phyloP scores from a whole-genome alignment of 306 rosid species.

The Neltuma alba region DNA sequence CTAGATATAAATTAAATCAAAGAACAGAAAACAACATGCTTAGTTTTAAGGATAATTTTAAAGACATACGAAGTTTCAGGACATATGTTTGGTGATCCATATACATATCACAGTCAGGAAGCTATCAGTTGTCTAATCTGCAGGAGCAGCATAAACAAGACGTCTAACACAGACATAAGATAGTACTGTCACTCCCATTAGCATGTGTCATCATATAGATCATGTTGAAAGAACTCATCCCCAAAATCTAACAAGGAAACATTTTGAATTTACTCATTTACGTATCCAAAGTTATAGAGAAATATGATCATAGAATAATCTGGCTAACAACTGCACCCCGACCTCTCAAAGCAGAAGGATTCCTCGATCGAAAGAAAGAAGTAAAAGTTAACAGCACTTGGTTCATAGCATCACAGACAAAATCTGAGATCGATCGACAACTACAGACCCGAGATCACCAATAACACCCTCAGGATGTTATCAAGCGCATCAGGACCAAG shows the following conservation, averaged over 20 bases:
- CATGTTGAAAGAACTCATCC: background rate
- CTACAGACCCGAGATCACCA: background rate
- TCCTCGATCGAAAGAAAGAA: background rate
- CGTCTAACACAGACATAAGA: conserved; percentile 6
- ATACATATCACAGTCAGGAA: background rate
- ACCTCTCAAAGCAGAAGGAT: background rate
- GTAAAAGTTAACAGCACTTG: background rate
- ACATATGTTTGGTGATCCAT: background rate
- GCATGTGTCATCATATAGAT: background rate
- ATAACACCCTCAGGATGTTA: background rate
- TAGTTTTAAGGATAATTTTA: background rate
- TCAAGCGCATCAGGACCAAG: background rate
- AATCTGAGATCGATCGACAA: background rate
- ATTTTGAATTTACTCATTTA: background rate
- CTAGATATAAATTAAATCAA: background rate
- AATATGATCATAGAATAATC: background rate
- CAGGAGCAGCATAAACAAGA: background rate
- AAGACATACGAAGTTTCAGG: background rate
- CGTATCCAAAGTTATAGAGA: background rate
- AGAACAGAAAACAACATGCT: background rate
- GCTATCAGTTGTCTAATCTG: background rate
- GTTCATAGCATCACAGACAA: background rate
- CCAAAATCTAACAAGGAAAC: background rate
- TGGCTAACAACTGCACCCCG: background rate
- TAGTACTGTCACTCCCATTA: background rate